Percentiles rank a stretch among this genome's conserved stretches.
phyloP scores from a whole-genome alignment of 2,329 filamentous ascomycete species.

The Didymella sp. region DNA sequence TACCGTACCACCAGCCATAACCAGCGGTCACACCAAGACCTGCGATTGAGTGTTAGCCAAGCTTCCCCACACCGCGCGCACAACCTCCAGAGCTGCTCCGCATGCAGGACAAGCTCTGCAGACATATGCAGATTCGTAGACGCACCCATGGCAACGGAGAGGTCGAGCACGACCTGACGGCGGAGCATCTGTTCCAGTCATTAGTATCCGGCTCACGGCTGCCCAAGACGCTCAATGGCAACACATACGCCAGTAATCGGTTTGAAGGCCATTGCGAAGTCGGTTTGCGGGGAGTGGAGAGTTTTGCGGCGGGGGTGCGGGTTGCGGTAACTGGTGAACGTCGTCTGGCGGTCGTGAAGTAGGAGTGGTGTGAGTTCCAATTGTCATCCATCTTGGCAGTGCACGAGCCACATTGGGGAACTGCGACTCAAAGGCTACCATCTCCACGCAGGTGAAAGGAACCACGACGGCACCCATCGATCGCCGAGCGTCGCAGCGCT shows the following conservation, averaged over 20 bases:
- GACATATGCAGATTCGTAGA: constrained; percentile 23
- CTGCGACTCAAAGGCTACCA: constrained; percentile 25
- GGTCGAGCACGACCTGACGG: constrained; percentile 69
- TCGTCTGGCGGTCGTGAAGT: constrained; percentile 38
- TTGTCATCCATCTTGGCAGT: constrained; percentile 16
- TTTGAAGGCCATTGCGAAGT: constrained; percentile 54
- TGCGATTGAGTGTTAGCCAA: constrained; percentile 45
- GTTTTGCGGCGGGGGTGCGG: constrained; percentile 39
- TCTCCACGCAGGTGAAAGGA: constrained; percentile 23
- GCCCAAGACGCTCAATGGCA: constrained; percentile 41
- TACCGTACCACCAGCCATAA: constrained; percentile 73
- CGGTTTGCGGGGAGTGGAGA: constrained; percentile 36
- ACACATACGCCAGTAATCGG: constrained; percentile 59
- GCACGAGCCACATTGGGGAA: constrained; percentile 28
- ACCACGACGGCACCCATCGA: constrained; percentile 17
- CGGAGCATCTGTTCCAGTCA: constrained; percentile 65
- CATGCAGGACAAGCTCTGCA: constrained; percentile 2
- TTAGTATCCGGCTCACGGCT: constrained; percentile 33
- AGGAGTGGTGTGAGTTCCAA: constrained; percentile 34
- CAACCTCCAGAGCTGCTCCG: constrained; percentile 8
- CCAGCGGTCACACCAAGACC: constrained; percentile 68
- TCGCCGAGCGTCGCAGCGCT: constrained; percentile 16
- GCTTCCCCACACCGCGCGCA: constrained; percentile 20
- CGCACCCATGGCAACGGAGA: constrained; percentile 71
- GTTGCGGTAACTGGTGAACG: constrained; percentile 39